phyloP scores from a whole-genome alignment of 2,329 filamentous ascomycete genomes.

The Fusarium duplospermum region DNA sequence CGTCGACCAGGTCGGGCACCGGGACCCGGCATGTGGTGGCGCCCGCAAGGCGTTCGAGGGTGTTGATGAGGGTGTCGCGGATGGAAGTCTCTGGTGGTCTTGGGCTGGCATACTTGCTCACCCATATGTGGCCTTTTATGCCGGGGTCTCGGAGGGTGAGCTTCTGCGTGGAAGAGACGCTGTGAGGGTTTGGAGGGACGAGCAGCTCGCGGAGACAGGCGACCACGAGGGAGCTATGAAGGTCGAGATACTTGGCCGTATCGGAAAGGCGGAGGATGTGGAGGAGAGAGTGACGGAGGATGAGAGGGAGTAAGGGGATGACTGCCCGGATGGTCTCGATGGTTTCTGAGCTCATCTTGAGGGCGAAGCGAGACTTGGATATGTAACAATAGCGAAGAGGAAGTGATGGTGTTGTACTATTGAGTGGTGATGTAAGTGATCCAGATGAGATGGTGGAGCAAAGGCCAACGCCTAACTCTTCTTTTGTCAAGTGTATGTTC shows the following conservation, averaged over 20 bases:
- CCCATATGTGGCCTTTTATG: constrained; percentile 85
- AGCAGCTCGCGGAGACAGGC: constrained; percentile 77
- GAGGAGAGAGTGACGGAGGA: constrained; percentile 70
- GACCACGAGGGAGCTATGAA: constrained; percentile 79
- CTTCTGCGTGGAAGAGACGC: constrained; percentile 72
- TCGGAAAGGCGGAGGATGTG: constrained; percentile 77
- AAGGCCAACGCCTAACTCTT: neutral
- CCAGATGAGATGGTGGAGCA: neutral
- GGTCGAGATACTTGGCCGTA: constrained; percentile 80
- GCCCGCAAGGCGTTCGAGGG: constrained; percentile 56
- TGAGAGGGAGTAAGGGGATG: constrained; percentile 69
- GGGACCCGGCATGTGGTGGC: constrained; percentile 24
- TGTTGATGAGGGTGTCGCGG: constrained; percentile 67
- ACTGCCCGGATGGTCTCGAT: constrained; percentile 46
- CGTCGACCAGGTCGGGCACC: constrained; percentile 65
- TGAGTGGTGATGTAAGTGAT: constrained; percentile 25
- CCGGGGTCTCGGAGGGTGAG: constrained; percentile 71
- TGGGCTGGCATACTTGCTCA: constrained; percentile 75
- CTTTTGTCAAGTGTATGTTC: neutral
- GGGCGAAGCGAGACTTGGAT: neutral
- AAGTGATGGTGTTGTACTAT: neutral
- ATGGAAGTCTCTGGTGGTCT: constrained; percentile 67
- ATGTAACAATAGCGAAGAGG: neutral
- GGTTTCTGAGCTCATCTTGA: constrained; percentile 23
- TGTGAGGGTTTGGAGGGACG: constrained; percentile 54